A percentile compares a stretch with the other conserved stretches of the same genome.
phyloP scores from a whole-genome alignment of 805 yeast genomes.

The Torulaspora delbrueckii region DNA sequence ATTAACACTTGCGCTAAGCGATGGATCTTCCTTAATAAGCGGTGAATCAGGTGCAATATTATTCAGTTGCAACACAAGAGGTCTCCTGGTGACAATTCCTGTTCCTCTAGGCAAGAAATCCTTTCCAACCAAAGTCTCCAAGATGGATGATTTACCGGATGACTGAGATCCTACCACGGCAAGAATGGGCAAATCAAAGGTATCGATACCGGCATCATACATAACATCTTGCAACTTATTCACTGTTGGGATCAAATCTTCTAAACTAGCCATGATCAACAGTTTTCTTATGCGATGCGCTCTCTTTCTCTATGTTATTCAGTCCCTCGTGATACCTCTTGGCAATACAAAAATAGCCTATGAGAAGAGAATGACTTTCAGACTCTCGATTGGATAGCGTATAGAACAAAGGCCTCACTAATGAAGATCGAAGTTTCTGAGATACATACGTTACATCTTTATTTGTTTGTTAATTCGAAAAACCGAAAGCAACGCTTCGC shows the following conservation, averaged over 20 bases:
- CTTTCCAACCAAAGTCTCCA: constrained; percentile 92
- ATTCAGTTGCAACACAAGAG: constrained; percentile 82
- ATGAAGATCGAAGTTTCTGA: neutral
- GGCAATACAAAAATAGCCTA: neutral
- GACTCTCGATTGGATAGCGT: neutral
- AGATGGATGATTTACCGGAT: constrained; percentile 90
- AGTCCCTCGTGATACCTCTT: too few relatives aligned
- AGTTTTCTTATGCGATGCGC: neutral
- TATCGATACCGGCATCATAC: constrained; percentile 91
- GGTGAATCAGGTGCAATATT: constrained; percentile 43
- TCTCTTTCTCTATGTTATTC: neutral
- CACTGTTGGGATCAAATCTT: constrained; percentile 66
- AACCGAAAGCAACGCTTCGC: constrained; percentile 6
- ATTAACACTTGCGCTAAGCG: neutral
- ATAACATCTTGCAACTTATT: constrained; percentile 94
- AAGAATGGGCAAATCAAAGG: constrained; percentile 84
- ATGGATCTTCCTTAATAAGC: constrained; percentile 30
- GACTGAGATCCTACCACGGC: constrained; percentile 98
- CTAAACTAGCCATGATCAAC: constrained; percentile 32
- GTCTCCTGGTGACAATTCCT: constrained; percentile 94
- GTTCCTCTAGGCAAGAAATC: constrained; percentile 96
- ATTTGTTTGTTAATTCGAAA: neutral
- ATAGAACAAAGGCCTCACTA: neutral
- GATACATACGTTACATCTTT: neutral
- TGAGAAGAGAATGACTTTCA: neutral